Evolutionary conservation across 208 protist species (phyloP).

Genomic region (Trypanosoma congolense): DNA sequence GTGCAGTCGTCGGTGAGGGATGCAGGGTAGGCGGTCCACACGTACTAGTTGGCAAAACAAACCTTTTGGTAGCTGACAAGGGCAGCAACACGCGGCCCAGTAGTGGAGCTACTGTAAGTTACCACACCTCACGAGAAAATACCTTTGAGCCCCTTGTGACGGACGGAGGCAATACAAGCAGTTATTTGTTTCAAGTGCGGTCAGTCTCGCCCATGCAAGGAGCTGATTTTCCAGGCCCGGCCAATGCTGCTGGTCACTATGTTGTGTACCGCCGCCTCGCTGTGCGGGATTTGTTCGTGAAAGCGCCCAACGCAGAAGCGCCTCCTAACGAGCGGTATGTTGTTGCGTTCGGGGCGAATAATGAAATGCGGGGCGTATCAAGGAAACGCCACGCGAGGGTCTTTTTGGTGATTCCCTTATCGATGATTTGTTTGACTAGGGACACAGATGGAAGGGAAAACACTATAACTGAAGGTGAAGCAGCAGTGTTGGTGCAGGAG

Average conservation of each 20-base stretch:
- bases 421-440: no score
- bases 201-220: not conserved
- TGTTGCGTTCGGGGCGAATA: slow-evolving; percentile 39
- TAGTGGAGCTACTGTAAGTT: slow-evolving; percentile 36
- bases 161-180: slow-evolving; percentile 60
- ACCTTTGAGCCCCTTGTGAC: slow-evolving; percentile 57
- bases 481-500: no score
- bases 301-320: slow-evolving; percentile 45
- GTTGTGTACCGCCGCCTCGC: slow-evolving; percentile 64
- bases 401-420: no score
- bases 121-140: slow-evolving; percentile 53
- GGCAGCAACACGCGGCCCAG: slow-evolving; percentile 17
- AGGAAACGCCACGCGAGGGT: slow-evolving; percentile 5
- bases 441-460: no score
- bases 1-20: slow-evolving; percentile 34
- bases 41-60: slow-evolving; percentile 58
- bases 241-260: slow-evolving; percentile 48
- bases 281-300: slow-evolving; percentile 50
- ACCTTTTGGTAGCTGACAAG: slow-evolving; percentile 61
- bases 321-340: slow-evolving; percentile 55
- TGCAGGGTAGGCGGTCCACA: slow-evolving; percentile 38
- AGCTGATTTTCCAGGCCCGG: slow-evolving; percentile 12
- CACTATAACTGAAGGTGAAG: no score
- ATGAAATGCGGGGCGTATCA: slow-evolving; percentile 2
- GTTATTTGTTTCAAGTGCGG: slow-evolving; percentile 49